Conservation (phyloP, 2,329 filamentous ascomycete genomes). For the Penicillium sumatraense region DNA sequence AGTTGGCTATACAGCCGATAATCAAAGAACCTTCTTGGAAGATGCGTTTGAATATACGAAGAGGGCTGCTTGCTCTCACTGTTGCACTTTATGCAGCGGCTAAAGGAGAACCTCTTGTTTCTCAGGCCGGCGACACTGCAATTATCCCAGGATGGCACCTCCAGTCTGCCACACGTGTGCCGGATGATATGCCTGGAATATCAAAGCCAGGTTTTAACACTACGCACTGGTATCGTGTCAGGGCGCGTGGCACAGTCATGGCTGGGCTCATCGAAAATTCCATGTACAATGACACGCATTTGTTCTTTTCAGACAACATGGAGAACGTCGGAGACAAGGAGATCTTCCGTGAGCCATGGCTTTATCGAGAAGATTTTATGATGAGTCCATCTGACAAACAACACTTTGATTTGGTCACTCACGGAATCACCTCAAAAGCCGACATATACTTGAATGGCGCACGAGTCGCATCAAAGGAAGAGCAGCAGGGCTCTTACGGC, state of each 20-base stretch:
- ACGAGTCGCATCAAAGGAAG: slow-evolving; percentile 52
- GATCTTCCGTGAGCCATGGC: slow-evolving; percentile 61
- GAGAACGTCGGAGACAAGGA: slow-evolving; percentile 46
- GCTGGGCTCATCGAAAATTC: slow-evolving; percentile 59
- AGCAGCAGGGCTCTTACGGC: slow-evolving; percentile 62
- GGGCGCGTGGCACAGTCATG: slow-evolving; percentile 61
- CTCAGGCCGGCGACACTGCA: slow-evolving; percentile 28
- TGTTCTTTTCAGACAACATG: slow-evolving; percentile 63
- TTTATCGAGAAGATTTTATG: slow-evolving; percentile 61
- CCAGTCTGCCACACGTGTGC: slow-evolving; percentile 48
- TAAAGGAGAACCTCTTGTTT: slow-evolving; percentile 18
- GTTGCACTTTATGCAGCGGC: not conserved
- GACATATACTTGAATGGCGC: slow-evolving; percentile 65
- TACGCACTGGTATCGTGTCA: slow-evolving; percentile 57
- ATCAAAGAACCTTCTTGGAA: not conserved
- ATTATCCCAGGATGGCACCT: slow-evolving; percentile 54
- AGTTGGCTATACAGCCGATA: not conserved
- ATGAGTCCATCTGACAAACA: slow-evolving; percentile 39
- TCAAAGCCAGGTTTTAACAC: slow-evolving; percentile 53
- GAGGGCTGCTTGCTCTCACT: not conserved
- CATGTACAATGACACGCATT: slow-evolving; percentile 56
- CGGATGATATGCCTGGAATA: slow-evolving; percentile 42
- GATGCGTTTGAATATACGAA: not conserved
- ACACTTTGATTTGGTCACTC: slow-evolving; percentile 60
- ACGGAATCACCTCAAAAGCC: slow-evolving; percentile 64